A percentile compares a stretch with the other conserved stretches of the same genome.
Evolutionary conservation across 345 rosid species (phyloP).

Genomic region (Cardamine occulta): DNA sequence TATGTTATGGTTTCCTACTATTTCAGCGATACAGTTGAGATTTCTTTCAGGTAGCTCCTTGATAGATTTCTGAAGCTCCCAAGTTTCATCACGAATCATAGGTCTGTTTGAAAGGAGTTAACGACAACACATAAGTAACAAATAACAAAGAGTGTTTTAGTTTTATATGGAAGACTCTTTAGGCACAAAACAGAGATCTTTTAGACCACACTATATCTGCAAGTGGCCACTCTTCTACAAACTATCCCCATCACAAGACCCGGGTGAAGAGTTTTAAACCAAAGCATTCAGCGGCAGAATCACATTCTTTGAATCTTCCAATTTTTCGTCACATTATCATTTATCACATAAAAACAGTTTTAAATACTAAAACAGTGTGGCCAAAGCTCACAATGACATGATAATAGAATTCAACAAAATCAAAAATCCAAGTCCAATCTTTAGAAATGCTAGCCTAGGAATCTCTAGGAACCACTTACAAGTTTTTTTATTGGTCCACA

Average conservation of each 20-base stretch:
- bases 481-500: not conserved
- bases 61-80: slow-evolving; percentile 29
- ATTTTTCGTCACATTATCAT: no score
- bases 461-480: not conserved
- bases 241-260: slow-evolving; percentile 23
- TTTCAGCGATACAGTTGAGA: no score
- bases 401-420: not conserved
- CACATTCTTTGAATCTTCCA: no score
- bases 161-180: not conserved
- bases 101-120: slow-evolving; percentile 18
- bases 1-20: no score
- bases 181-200: not conserved
- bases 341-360: no score
- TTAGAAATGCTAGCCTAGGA: not conserved
- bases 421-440: not conserved
- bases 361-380: not conserved
- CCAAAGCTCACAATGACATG: not conserved
- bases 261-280: not conserved
- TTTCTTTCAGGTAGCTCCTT: no score
- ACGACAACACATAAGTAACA: not conserved
- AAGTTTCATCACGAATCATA: no score
- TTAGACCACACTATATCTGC: slow-evolving; percentile 12
- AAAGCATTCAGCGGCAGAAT: not conserved
- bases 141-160: not conserved
- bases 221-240: no score